Base-by-base conservation (phyloP, 73 alveolate genomes). In the Tetrahymena elliotti region DNA sequence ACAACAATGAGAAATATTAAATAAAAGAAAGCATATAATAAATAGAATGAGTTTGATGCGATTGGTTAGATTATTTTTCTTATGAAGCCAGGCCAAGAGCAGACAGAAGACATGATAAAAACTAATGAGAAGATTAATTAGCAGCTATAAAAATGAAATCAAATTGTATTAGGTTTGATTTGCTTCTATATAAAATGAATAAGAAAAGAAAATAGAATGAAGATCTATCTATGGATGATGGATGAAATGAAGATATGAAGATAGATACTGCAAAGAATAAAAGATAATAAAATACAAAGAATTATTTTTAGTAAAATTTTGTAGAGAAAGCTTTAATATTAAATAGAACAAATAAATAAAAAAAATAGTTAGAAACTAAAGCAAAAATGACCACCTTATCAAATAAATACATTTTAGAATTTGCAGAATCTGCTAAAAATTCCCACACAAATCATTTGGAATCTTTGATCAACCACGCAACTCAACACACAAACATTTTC, bases 351-450 rank as follows among this genome's bases (percentile, higher is more conserved):
- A 68, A 68, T 68, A 68, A 68, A 68, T 68, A 68, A 68, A 68
- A 68, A 68, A 16, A 68, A n/a, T 27, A 68, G 82, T 47, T 31
- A 68, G 22, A 68, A 18, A 31, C 10, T 16, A 27, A n/a, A 68
- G 88, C n/a, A n/a, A n/a, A 68, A 68, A 68, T 68, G 88, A 68
- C 88, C 88, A 68, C 88, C n/a, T 68, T 68, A n/a, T 68, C 88
- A 7, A 68, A 68, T 68, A 68, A 68, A 68, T 68, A 68, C 18
- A 68, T 68, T 68, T 68, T 68, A 68, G 88, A 68, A 68, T 68
- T 68, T 10, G 34, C 88, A 22, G 88, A 68, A 68, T 68, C 88
- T 22, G 88, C 88, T 31, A 68, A 68, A 24, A 68, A 11, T 68
- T 68, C 88, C 6, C 88, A 68, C 88, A 68, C 88, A 6, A 68